These are phyloP conservation scores for Penicillium malachiteum DNA, from an alignment of 495 filamentous ascomycete genomes.

Conservation along the genomic window DNA sequence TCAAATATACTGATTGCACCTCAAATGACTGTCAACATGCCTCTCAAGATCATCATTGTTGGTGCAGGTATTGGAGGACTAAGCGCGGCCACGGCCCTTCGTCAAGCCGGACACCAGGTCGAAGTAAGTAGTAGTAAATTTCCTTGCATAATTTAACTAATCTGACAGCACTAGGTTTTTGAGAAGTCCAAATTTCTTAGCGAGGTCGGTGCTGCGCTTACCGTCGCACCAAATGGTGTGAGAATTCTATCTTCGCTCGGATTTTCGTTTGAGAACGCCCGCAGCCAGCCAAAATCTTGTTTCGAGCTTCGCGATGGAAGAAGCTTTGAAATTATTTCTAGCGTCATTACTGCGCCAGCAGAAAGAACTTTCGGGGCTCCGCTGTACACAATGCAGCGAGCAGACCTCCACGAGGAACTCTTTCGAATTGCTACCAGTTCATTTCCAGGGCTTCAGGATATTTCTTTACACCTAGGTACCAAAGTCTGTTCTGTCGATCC, in stretches of 20 bases:
- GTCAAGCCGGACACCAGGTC: conserved; percentile 22
- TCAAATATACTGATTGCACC: too few relatives aligned
- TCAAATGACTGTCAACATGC: too few relatives aligned
- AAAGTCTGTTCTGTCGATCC: conserved; percentile 23
- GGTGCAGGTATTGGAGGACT: conserved; percentile 49
- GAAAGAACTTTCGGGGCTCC: conserved; percentile 6
- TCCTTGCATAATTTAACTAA: conserved; percentile 4
- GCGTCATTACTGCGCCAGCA: conserved; percentile 16
- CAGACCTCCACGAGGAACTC: conserved; percentile 51
- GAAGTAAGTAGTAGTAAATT: conserved; percentile 16
- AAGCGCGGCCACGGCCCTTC: conserved; percentile 36
- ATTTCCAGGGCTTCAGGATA: conserved; percentile 17
- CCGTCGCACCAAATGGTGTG: conserved; percentile 43
- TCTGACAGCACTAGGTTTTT: conserved; percentile 8
- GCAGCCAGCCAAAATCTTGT: conserved; percentile 17
- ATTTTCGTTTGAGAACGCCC: conserved; percentile 31
- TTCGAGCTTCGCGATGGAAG: conserved; percentile 25
- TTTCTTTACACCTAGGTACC: conserved; percentile 22
- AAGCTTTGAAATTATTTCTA: conserved; percentile 21
- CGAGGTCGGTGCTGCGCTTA: conserved; percentile 51
- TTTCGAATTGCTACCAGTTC: conserved; percentile 31
- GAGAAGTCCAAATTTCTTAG: conserved; percentile 22
- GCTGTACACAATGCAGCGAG: conserved; percentile 45
- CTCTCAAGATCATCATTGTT: conserved; percentile 31
- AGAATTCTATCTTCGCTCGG: conserved; percentile 35